Evolutionary conservation across 1,139 yeast genomes (phyloP).

Genomic region (Arxiozyma telluris): DNA sequence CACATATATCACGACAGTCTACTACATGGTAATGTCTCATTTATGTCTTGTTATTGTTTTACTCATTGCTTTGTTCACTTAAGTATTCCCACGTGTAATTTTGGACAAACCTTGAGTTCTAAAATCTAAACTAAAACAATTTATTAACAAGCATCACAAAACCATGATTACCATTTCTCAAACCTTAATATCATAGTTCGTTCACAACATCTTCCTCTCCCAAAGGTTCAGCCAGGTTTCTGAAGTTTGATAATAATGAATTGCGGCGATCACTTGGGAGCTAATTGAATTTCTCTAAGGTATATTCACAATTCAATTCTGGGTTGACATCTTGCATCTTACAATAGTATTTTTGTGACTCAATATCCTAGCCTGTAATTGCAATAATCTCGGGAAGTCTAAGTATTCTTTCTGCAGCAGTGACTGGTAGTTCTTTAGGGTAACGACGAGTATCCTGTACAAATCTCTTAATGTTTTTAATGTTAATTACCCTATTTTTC

Average conservation of each 20-base stretch:
- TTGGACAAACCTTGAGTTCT: too few relatives aligned
- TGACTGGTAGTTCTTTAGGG: neutral
- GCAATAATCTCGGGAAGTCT: conserved; percentile 2
- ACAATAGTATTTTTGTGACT: conserved; percentile 4
- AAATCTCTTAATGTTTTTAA: conserved; percentile 3
- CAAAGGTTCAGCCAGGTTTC: neutral
- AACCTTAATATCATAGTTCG: neutral
- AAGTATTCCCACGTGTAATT: too few relatives aligned
- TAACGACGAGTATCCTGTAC: neutral
- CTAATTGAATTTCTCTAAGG: conserved; percentile 2
- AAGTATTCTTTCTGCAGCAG: neutral
- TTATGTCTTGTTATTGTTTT: neutral
- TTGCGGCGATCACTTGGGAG: neutral
- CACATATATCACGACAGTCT: too few relatives aligned
- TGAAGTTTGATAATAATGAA: neutral
- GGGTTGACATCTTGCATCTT: conserved; percentile 6
- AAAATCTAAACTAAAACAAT: too few relatives aligned
- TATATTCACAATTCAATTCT: neutral
- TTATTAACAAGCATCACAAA: too few relatives aligned
- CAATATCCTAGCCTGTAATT: conserved; percentile 3
- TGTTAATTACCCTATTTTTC: conserved; percentile 6
- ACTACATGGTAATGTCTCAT: too few relatives aligned
- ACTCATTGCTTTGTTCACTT: too few relatives aligned
- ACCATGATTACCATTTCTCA: too few relatives aligned
- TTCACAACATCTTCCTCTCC: neutral